Evolutionary conservation across 805 yeast species (phyloP).

Genomic region (Cyberlindnera xishuangbannaensis): DNA sequence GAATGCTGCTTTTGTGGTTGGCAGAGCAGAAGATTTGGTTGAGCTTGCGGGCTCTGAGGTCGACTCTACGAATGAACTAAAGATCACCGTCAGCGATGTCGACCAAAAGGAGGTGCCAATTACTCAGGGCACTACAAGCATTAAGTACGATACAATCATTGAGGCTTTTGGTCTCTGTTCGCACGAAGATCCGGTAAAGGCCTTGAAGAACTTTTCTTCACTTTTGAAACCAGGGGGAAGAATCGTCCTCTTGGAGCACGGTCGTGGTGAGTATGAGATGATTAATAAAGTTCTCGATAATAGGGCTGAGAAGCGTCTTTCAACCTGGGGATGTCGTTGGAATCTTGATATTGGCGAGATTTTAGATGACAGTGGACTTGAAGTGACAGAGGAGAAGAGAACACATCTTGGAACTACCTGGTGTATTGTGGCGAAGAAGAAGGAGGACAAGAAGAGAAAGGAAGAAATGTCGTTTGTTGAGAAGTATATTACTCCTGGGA

Average conservation of each 20-base stretch:
- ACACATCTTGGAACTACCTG: constrained; percentile 92
- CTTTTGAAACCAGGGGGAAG: constrained; percentile 87
- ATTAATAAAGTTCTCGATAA: constrained; percentile 77
- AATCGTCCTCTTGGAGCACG: constrained; percentile 85
- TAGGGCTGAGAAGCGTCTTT: constrained; percentile 75
- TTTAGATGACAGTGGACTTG: constrained; percentile 76
- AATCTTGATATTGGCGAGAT: constrained; percentile 88
- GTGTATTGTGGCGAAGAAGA: constrained; percentile 70
- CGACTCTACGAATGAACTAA: constrained; percentile 8
- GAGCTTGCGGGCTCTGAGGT: constrained; percentile 44
- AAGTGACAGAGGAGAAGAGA: constrained; percentile 71
- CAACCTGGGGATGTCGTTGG: constrained; percentile 98
- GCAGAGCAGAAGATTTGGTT: constrained; percentile 78
- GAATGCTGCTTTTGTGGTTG: constrained; percentile 83
- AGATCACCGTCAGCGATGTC: constrained; percentile 20
- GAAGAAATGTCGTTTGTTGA: constrained; percentile 46
- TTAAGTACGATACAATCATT: constrained; percentile 83
- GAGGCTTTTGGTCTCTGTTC: constrained; percentile 97
- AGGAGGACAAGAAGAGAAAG: constrained; percentile 51
- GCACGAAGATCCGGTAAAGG: constrained; percentile 85
- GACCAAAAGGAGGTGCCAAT: constrained; percentile 22
- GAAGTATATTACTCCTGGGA: constrained; percentile 39
- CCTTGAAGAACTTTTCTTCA: constrained; percentile 64
- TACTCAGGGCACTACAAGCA: constrained; percentile 24
- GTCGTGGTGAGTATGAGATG: constrained; percentile 74